Evolutionary conservation across 2,329 filamentous ascomycete genomes (phyloP).

Genomic region (Microsporum ferrugineum): DNA sequence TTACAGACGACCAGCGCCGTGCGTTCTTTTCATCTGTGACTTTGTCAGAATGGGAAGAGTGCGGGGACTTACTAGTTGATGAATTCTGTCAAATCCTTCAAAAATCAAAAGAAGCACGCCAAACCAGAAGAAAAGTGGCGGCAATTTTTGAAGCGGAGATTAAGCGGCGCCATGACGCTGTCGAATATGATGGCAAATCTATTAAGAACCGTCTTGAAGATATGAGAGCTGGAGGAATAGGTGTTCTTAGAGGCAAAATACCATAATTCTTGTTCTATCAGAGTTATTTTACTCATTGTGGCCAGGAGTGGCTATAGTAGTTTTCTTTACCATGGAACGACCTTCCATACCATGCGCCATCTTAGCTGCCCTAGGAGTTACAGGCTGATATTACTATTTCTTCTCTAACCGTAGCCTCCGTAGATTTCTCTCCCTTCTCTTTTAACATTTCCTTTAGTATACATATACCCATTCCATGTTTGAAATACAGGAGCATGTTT

Average conservation of each 20-base stretch:
- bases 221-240: conserved; percentile 45
- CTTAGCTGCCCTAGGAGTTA: neutral
- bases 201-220: conserved; percentile 40
- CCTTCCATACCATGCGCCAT: neutral
- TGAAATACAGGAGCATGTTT: neutral
- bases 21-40: conserved; percentile 42
- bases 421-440: neutral
- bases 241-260: conserved; percentile 38
- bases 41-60: conserved; percentile 49
- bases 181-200: conserved; percentile 39
- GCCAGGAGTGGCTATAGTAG: neutral
- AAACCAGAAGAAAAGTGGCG: conserved; percentile 43
- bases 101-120: conserved; percentile 42
- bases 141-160: conserved; percentile 45
- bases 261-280: neutral
- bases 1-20: conserved; percentile 32
- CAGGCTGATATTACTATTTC: neutral
- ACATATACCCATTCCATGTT: neutral
- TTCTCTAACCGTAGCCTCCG: neutral
- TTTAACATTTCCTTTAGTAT: neutral
- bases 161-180: conserved; percentile 40
- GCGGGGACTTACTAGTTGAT: conserved; percentile 50
- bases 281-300: neutral
- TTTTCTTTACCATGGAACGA: too few relatives aligned
- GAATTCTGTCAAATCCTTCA: conserved; percentile 42